Conservation (phyloP, 164 flowering plant species). For the Malania oleifera region DNA sequence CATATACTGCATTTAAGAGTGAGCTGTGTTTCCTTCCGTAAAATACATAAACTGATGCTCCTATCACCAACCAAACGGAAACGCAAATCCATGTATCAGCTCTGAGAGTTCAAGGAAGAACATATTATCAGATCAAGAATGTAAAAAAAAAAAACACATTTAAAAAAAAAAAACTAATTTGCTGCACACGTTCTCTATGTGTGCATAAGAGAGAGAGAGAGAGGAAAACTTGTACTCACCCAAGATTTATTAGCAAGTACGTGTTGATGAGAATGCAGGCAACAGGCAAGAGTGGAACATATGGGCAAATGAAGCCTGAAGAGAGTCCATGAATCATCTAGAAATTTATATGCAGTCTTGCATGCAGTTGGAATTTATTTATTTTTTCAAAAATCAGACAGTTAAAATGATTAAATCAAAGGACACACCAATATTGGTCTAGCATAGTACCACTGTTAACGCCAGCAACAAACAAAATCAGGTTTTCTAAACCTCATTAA, state of each 20-base stretch:
- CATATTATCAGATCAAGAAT: neutral
- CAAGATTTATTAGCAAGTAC: conserved; percentile 42
- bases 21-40: conserved; percentile 43
- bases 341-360: neutral
- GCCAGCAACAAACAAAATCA: too few relatives aligned
- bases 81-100: conserved; percentile 42
- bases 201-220: too few relatives aligned
- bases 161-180: neutral
- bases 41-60: conserved; percentile 28
- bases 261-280: conserved; percentile 43
- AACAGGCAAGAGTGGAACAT: conserved; percentile 43
- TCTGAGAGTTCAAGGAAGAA: conserved; percentile 14
- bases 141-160: neutral
- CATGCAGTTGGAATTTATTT: too few relatives aligned
- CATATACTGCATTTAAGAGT: conserved; percentile 25
- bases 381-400: too few relatives aligned
- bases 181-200: too few relatives aligned
- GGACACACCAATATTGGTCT: neutral
- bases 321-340: neutral
- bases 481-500: too few relatives aligned
- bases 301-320: conserved; percentile 52
- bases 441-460: neutral
- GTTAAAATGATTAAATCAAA: neutral
- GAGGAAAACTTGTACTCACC: conserved; percentile 26
- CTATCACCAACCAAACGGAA: conserved; percentile 36